Conservation (phyloP, 768 basidiomycete genomes). For the Amanita exitialis region DNA sequence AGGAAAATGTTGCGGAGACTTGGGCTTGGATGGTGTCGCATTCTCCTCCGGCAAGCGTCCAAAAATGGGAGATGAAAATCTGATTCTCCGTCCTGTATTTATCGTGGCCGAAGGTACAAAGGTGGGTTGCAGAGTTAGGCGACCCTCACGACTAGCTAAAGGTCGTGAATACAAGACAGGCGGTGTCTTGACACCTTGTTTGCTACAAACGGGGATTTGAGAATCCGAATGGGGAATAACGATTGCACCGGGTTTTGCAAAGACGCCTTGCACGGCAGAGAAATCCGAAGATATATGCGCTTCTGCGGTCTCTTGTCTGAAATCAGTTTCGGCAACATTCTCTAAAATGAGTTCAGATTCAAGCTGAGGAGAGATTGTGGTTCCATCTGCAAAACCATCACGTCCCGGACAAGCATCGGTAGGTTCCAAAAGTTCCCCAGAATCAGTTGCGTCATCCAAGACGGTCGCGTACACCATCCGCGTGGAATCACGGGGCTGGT, state of each 20-base stretch:
- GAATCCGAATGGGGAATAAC: not conserved
- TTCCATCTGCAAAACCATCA: not conserved
- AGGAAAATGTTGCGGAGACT: not conserved
- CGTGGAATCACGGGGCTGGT: not conserved
- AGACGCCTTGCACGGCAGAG: not conserved
- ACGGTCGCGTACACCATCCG: not conserved
- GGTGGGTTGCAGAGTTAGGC: not conserved
- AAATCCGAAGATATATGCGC: not conserved
- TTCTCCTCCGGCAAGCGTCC: not conserved
- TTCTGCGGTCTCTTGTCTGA: no score
- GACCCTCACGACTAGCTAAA: not conserved
- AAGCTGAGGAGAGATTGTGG: not conserved
- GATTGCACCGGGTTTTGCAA: not conserved
- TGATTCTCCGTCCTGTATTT: not conserved
- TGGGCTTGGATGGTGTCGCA: not conserved
- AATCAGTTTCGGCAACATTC: no score
- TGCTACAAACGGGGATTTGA: not conserved
- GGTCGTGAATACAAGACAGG: not conserved
- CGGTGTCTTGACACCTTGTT: not conserved
- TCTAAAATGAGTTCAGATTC: not conserved
- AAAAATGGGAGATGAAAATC: slow-evolving; percentile 1
- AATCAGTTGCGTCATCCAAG: not conserved
- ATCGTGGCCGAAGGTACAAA: not conserved
- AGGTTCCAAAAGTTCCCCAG: not conserved
- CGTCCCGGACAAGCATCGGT: not conserved